Evolutionary conservation across 441 rosid species (phyloP).

Genomic region (Geranium incanum): DNA sequence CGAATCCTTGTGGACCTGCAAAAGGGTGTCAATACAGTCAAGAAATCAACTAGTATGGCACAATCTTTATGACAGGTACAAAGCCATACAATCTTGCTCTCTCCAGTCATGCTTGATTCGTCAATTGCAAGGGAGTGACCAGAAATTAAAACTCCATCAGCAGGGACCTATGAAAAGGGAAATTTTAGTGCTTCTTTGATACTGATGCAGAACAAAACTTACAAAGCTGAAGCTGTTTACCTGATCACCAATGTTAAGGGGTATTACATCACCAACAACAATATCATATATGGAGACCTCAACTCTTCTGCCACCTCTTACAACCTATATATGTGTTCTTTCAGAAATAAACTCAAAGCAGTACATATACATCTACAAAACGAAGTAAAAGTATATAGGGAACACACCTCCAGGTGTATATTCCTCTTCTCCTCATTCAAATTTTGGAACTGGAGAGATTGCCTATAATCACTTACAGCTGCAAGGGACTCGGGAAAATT

Average conservation of each 20-base stretch:
- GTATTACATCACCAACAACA: slow-evolving; percentile 83
- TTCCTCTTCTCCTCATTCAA: slow-evolving; percentile 93
- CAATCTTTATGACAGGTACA: slow-evolving; percentile 5
- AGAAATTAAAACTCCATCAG: slow-evolving; percentile 76
- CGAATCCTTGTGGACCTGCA: slow-evolving; percentile 68
- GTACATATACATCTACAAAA: not conserved
- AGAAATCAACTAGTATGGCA: slow-evolving; percentile 12
- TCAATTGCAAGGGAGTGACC: slow-evolving; percentile 83
- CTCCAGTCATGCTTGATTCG: slow-evolving; percentile 99
- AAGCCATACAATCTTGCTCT: slow-evolving; percentile 75
- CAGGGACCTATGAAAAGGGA: slow-evolving; percentile 58
- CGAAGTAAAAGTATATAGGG: slow-evolving; percentile 14
- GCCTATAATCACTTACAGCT: slow-evolving; percentile 93
- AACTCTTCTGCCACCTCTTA: slow-evolving; percentile 84
- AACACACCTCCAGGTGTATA: slow-evolving; percentile 70
- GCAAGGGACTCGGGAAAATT: slow-evolving; percentile 19
- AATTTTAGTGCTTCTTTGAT: not conserved
- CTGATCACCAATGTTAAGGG: slow-evolving; percentile 94
- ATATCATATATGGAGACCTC: slow-evolving; percentile 88
- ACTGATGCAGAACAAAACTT: not conserved
- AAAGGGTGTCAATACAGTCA: slow-evolving; percentile 12
- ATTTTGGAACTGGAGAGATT: slow-evolving; percentile 95
- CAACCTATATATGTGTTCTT: slow-evolving; percentile 44
- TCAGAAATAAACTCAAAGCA: slow-evolving; percentile 18
- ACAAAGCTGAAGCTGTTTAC: slow-evolving; percentile 28